Percentiles rank a stretch among this genome's conserved stretches.
These are phyloP conservation scores for Tolypocladium album DNA, from an alignment of 2,329 filamentous ascomycete genomes.

Conservation along the genomic window DNA sequence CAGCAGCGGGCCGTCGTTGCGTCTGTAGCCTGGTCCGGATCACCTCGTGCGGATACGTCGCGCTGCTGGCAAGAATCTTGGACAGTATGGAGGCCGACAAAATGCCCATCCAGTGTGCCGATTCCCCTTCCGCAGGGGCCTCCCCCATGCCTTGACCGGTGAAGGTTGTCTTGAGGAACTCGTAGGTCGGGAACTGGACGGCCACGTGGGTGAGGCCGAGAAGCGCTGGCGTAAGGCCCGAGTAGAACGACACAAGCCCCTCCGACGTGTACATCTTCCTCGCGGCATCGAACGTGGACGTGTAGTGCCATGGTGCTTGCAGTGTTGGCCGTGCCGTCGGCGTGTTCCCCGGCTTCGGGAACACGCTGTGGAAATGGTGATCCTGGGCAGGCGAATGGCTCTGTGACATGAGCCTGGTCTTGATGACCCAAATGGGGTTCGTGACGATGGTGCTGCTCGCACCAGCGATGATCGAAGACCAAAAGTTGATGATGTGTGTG, in stretches of 20 bases:
- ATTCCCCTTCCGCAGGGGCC: slow-evolving; percentile 26
- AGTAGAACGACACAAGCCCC: slow-evolving; percentile 86
- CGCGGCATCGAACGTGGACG: slow-evolving; percentile 79
- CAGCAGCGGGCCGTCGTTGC: slow-evolving; percentile 62
- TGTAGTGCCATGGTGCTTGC: slow-evolving; percentile 81
- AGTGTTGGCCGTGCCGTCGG: slow-evolving; percentile 44
- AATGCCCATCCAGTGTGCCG: slow-evolving; percentile 72
- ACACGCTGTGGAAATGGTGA: slow-evolving; percentile 31
- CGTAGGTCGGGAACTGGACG: slow-evolving; percentile 93
- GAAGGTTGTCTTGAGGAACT: slow-evolving; percentile 82
- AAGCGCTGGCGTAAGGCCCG: slow-evolving; percentile 82
- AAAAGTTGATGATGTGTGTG: slow-evolving; percentile 68
- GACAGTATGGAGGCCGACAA: slow-evolving; percentile 82
- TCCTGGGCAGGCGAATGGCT: slow-evolving; percentile 41
- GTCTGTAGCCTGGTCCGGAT: slow-evolving; percentile 89
- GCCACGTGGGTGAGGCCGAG: slow-evolving; percentile 90
- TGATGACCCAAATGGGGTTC: slow-evolving; percentile 99
- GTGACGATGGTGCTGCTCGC: slow-evolving; percentile 89
- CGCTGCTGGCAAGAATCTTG: slow-evolving; percentile 87
- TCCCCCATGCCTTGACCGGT: slow-evolving; percentile 83
- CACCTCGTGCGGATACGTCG: slow-evolving; percentile 96
- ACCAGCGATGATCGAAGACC: slow-evolving; percentile 83
- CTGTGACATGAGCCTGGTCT: slow-evolving; percentile 96
- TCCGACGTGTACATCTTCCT: slow-evolving; percentile 93
- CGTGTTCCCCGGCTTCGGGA: slow-evolving; percentile 39